Evolutionary conservation across 139 green algal species (phyloP), one percentile per base, ranked within the genome.

Genomic region (Coccomyxa sp.): DNA sequence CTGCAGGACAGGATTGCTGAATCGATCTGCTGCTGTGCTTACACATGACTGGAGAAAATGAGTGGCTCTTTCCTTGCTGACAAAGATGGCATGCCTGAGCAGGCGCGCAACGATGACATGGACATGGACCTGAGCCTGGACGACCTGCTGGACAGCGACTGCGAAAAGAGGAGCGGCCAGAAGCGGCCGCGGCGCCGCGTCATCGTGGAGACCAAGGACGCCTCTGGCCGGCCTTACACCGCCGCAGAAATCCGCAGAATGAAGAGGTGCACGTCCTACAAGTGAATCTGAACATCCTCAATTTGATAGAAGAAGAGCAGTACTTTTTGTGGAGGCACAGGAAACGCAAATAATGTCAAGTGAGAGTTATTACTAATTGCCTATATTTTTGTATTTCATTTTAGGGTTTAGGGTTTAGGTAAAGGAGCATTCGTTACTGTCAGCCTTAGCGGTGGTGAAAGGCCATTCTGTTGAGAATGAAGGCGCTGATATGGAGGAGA

Each of bases 171-270:
- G 57, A 21, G 51, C 15, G 78, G 78, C 16, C 51, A 57, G 51
- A 82, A 82, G 78, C 78, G 78, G 25, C 58, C 51, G 12, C 78
- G 78, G 25, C 51, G 78, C 17, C 78, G 78, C 0, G 78, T 82
- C 30, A 74, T 67, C 0, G 78, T 82, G 45, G 78, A 68, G 10
- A 71, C 78, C 12, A 38, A 51, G 17, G 78, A 82, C 57, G 78
- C 45, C 13, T 30, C 71, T 9, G 78, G 78, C 7, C 78, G 78
- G 16, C 16, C 57, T 0, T 82, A 74, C 78, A 82, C 78, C 15
- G 25, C 28, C 25, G 57, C 51, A 17, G 78, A 82, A 25, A 82
- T 82, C 57, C 78, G 78, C 11, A 59, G 78, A 59, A 82, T 82
- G 78, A 82, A 82, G 51, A 38, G 77, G 77, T 81, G 31, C 17